A percentile compares a stretch with the other conserved stretches of the same genome.
Conservation (phyloP, 176 grass and related monocot species). For the Pontederia crassipes region DNA sequence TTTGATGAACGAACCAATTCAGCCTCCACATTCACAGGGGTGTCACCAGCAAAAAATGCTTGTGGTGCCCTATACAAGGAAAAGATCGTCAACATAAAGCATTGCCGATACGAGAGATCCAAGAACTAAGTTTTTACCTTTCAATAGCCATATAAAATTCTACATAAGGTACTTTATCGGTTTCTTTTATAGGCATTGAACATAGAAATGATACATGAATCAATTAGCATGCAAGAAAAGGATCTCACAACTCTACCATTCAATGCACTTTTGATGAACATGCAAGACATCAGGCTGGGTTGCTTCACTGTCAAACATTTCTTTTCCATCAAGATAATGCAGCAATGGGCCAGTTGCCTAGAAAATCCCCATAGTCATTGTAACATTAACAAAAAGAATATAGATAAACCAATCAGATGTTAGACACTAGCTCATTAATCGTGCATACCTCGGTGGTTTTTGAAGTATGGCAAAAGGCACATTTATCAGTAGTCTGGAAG, state of each 20-base stretch:
- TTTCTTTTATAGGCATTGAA: too few species aligned
- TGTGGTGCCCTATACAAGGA: conserved; percentile 66
- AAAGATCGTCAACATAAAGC: background rate
- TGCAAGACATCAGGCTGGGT: conserved; percentile 59
- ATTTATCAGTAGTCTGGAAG: conserved; percentile 11
- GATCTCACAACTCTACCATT: conserved; percentile 47
- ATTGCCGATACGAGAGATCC: background rate
- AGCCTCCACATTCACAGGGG: conserved; percentile 55
- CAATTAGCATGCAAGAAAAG: conserved; percentile 4
- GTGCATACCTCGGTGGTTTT: conserved; percentile 38
- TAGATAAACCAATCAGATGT: background rate
- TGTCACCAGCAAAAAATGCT: conserved; percentile 71
- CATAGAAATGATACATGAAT: too few species aligned
- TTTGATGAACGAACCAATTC: conserved; percentile 74
- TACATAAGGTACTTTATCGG: background rate
- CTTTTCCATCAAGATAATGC: conserved; percentile 53
- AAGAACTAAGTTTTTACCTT: background rate
- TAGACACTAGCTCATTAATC: background rate
- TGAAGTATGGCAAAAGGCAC: conserved; percentile 68
- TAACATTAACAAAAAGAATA: background rate
- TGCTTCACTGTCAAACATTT: conserved; percentile 43
- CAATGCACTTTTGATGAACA: conserved; percentile 87
- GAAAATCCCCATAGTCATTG: conserved; percentile 17
- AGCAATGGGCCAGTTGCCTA: conserved; percentile 65
- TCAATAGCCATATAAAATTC: background rate